Conservation (phyloP, 1,284 basidiomycete species). For the Filobasidium uniguttulatum region DNA sequence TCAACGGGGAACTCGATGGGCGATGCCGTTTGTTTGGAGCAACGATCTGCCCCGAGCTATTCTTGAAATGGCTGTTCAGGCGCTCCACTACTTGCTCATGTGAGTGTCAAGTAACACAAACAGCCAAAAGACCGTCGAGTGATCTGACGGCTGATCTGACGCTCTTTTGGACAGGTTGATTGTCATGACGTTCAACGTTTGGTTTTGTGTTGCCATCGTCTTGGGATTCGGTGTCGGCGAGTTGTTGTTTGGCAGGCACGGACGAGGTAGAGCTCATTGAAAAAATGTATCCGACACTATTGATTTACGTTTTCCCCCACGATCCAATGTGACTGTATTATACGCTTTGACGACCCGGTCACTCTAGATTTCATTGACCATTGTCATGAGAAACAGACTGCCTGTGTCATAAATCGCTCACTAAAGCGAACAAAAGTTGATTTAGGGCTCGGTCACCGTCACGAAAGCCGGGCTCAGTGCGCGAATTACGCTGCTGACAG, state of each 20-base stretch:
- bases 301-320: too few species aligned
- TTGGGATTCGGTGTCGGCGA: slow-evolving; percentile 31
- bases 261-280: neutral
- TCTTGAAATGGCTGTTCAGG: slow-evolving; percentile 10
- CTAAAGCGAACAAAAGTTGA: too few species aligned
- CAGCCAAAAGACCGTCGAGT: neutral
- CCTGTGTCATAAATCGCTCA: too few species aligned
- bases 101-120: too few species aligned
- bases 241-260: slow-evolving; percentile 26
- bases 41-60: slow-evolving; percentile 15
- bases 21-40: slow-evolving; percentile 16
- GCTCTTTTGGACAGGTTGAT: slow-evolving; percentile 19
- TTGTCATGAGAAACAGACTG: too few species aligned
- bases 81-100: slow-evolving; percentile 17
- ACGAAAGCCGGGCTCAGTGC: too few species aligned
- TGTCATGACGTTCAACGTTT: slow-evolving; percentile 35
- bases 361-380: too few species aligned
- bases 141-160: neutral
- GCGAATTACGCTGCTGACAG: too few species aligned
- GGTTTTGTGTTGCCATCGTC: slow-evolving; percentile 30
- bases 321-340: too few species aligned
- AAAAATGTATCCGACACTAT: neutral
- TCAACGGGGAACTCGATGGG: slow-evolving; percentile 4
- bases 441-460: too few species aligned
- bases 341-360: too few species aligned